phyloP scores from a whole-genome alignment of 306 rosid species.

The Notholithocarpus densiflorus region DNA sequence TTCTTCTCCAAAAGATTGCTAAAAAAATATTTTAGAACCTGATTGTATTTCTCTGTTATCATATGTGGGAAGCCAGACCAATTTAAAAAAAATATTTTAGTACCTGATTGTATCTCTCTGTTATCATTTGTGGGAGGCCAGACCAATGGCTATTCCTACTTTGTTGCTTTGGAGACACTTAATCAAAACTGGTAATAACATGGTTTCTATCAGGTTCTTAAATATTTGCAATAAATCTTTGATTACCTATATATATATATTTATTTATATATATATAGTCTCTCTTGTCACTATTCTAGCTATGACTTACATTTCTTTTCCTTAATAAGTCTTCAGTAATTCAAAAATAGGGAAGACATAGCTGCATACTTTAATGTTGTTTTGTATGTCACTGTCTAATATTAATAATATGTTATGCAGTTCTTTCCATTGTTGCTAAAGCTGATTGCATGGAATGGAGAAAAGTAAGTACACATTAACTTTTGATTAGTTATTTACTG shows the following conservation, averaged over 20 bases:
- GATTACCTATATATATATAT: neutral
- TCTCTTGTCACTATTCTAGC: neutral
- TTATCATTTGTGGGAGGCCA: neutral
- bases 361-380: neutral
- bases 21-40: neutral
- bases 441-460: constrained; percentile 92
- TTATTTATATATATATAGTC: neutral
- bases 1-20: neutral
- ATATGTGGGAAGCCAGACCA: neutral
- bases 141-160: neutral
- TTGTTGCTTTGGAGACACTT: neutral
- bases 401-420: constrained; percentile 44
- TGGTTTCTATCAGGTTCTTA: neutral
- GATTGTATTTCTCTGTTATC: neutral
- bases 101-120: neutral
- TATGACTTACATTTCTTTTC: neutral
- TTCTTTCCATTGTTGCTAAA: constrained; percentile 91
- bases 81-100: neutral
- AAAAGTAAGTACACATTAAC: constrained; percentile 45
- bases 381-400: constrained; percentile 23
- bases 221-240: neutral
- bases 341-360: neutral
- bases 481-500: constrained; percentile 6
- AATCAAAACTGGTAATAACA: neutral
- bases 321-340: constrained; percentile 1